phyloP scores from a whole-genome alignment of 2,329 filamentous ascomycete species.

The Domatiomyces catenatus region DNA sequence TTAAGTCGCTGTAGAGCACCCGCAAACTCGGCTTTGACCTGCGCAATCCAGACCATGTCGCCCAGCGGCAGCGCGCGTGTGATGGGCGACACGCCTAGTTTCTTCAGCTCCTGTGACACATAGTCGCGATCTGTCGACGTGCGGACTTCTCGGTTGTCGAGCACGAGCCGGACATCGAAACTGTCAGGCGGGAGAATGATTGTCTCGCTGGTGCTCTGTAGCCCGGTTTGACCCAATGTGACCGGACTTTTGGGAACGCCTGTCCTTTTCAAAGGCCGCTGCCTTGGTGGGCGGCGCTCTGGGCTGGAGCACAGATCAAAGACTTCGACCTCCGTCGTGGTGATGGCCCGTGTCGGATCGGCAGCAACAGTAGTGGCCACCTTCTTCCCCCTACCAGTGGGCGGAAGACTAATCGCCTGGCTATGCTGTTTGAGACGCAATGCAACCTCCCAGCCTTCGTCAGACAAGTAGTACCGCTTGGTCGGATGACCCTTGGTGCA shows the following conservation, averaged over 20 bases:
- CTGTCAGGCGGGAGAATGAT: slow-evolving; percentile 47
- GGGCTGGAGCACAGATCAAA: background rate
- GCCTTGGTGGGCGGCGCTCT: background rate
- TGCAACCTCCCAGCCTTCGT: slow-evolving; percentile 64
- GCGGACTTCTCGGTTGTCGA: slow-evolving; percentile 62
- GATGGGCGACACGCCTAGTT: slow-evolving; percentile 49
- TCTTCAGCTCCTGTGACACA: slow-evolving; percentile 54
- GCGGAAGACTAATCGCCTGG: background rate
- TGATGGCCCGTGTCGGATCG: background rate
- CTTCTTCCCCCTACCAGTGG: background rate
- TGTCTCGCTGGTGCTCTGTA: slow-evolving; percentile 24
- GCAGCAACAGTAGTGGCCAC: background rate
- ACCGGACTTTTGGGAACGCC: background rate
- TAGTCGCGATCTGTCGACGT: slow-evolving; percentile 61
- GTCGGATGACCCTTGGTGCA: slow-evolving; percentile 54
- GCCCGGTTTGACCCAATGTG: background rate
- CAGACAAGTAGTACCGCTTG: slow-evolving; percentile 54
- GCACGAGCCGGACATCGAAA: slow-evolving; percentile 56
- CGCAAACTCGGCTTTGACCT: slow-evolving; percentile 48
- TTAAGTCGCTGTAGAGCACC: slow-evolving; percentile 24
- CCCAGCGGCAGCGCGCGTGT: slow-evolving; percentile 57
- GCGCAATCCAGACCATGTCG: slow-evolving; percentile 67
- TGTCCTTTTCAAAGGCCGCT: background rate
- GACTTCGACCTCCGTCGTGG: background rate
- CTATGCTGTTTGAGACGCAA: slow-evolving; percentile 25